phyloP scores from a whole-genome alignment of 768 basidiomycete genomes.

The Leccinum fibrillosum region DNA sequence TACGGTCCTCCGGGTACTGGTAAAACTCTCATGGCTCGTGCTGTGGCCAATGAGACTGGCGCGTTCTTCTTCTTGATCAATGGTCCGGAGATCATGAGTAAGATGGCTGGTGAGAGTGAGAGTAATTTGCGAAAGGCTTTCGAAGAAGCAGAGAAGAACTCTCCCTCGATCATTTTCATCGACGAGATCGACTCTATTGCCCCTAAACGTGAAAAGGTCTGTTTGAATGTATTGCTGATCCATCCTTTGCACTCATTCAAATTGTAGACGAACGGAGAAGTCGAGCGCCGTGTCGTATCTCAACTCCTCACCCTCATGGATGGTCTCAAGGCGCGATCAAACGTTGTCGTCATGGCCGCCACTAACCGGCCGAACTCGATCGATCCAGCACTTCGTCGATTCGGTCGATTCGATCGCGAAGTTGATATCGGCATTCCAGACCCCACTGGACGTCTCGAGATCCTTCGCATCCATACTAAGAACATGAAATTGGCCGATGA shows the following conservation, averaged over 20 bases:
- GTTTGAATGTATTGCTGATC: conserved; percentile 5
- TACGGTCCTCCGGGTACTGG: conserved; percentile 98
- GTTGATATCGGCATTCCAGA: conserved; percentile 99
- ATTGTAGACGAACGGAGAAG: conserved; percentile 93
- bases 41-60: conserved; percentile 98
- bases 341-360: conserved; percentile 99
- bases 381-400: conserved; percentile 96
- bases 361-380: conserved; percentile 99
- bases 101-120: conserved; percentile 99
- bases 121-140: conserved; percentile 98
- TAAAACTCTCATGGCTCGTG: conserved; percentile 99
- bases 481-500: conserved; percentile 99
- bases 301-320: conserved; percentile 99
- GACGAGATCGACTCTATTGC: conserved; percentile 99
- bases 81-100: conserved; percentile 99
- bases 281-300: conserved; percentile 98
- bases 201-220: conserved; percentile 97
- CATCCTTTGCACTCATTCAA: conserved; percentile 5
- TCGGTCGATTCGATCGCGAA: conserved; percentile 99
- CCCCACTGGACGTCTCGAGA: conserved; percentile 97
- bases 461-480: conserved; percentile 99
- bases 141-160: conserved; percentile 99
- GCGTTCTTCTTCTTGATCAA: conserved; percentile 99
- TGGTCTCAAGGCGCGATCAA: conserved; percentile 96
- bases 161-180: conserved; percentile 99